phyloP scores from a whole-genome alignment of 306 rosid genomes.

The Cicer judaicum region DNA sequence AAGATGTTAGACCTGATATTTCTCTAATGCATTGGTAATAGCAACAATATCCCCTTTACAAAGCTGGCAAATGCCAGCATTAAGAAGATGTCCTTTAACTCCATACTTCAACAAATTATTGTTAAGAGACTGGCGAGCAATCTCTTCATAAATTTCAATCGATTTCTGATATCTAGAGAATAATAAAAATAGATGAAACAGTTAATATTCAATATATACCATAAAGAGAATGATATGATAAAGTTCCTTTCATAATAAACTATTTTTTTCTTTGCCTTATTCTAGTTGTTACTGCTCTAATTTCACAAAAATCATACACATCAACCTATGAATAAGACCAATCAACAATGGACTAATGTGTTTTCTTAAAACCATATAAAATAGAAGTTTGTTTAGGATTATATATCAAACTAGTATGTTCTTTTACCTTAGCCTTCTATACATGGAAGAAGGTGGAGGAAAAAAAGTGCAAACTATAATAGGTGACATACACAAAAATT shows the following conservation, averaged over 20 bases:
- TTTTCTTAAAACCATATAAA: slow-evolving; percentile 6
- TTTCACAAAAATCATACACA: background rate
- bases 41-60: slow-evolving; percentile 86
- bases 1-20: slow-evolving; percentile 75
- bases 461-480: background rate
- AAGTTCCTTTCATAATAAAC: slow-evolving; percentile 11
- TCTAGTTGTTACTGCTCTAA: slow-evolving; percentile 4
- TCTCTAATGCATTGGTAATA: slow-evolving; percentile 86
- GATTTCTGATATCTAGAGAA: slow-evolving; percentile 75
- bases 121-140: slow-evolving; percentile 90
- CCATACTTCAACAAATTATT: slow-evolving; percentile 90
- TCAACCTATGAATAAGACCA: slow-evolving; percentile 22
- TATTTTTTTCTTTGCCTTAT: slow-evolving; percentile 16
- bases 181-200: slow-evolving; percentile 12
- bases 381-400: background rate
- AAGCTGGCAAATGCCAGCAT: slow-evolving; percentile 95
- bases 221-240: slow-evolving; percentile 15
- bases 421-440: slow-evolving; percentile 14
- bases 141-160: slow-evolving; percentile 82
- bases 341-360: background rate
- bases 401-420: slow-evolving; percentile 18
- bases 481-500: slow-evolving; percentile 12
- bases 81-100: slow-evolving; percentile 96
- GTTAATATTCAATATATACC: slow-evolving; percentile 17
- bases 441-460: background rate